Evolutionary conservation across 2,329 filamentous ascomycete species (phyloP).

Genomic region (Helotiales sp.): DNA sequence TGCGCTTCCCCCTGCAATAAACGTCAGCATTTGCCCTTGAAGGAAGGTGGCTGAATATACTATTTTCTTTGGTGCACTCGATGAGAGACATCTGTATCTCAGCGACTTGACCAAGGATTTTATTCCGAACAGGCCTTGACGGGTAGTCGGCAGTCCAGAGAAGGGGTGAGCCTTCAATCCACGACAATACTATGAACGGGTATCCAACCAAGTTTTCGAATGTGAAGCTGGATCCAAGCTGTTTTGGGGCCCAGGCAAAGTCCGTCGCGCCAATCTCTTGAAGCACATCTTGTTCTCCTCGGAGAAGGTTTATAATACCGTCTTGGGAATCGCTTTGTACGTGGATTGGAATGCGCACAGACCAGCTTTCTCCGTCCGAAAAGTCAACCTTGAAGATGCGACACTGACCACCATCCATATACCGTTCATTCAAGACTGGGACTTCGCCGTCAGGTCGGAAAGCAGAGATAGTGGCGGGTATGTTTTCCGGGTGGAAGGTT

Average conservation of each 20-base stretch:
- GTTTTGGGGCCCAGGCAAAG: neutral
- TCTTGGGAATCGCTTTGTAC: slow-evolving; percentile 11
- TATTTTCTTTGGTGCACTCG: neutral
- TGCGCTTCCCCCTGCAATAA: neutral
- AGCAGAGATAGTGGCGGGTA: slow-evolving; percentile 11
- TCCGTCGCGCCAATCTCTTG: slow-evolving; percentile 12
- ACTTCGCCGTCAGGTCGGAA: slow-evolving; percentile 12
- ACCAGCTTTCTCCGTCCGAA: slow-evolving; percentile 11
- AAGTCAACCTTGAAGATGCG: slow-evolving; percentile 8
- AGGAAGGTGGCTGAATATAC: neutral
- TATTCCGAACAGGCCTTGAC: neutral
- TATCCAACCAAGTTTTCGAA: neutral
- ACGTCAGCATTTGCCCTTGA: neutral
- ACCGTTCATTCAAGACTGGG: slow-evolving; percentile 8
- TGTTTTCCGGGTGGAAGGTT: slow-evolving; percentile 13
- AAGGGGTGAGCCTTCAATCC: neutral
- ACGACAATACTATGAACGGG: neutral
- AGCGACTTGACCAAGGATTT: neutral
- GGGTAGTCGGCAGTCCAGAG: neutral
- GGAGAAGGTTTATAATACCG: slow-evolving; percentile 7
- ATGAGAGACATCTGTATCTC: neutral
- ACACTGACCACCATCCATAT: slow-evolving; percentile 11
- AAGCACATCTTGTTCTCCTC: slow-evolving; percentile 14
- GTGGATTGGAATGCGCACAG: slow-evolving; percentile 12
- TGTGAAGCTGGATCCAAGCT: neutral